A percentile compares a stretch with the other conserved stretches of the same genome.
Evolutionary conservation across 345 rosid genomes (phyloP).

Genomic region (Sonneratia caseolaris): DNA sequence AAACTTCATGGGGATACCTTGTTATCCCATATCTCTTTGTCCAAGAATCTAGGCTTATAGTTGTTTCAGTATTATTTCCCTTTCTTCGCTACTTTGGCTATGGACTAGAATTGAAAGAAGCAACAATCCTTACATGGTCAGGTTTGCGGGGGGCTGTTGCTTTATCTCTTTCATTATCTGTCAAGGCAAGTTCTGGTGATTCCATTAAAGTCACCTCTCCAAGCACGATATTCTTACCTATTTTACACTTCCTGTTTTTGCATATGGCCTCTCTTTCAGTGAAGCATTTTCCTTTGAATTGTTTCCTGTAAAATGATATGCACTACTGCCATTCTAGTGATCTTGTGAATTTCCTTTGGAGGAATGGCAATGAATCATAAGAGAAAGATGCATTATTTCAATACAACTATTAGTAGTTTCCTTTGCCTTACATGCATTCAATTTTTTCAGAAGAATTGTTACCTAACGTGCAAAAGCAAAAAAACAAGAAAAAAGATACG

Average conservation of each 20-base stretch:
- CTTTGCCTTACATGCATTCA: not conserved
- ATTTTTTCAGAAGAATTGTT: not conserved
- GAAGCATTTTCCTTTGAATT: not conserved
- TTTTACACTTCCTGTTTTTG: not conserved
- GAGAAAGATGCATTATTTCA: not conserved
- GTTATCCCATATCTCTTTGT: slow-evolving; percentile 62
- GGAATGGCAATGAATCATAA: not conserved
- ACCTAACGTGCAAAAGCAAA: not conserved
- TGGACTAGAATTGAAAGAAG: slow-evolving; percentile 95
- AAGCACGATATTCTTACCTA: not conserved
- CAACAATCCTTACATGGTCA: slow-evolving; percentile 71
- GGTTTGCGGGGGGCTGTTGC: slow-evolving; percentile 98
- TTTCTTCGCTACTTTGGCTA: slow-evolving; percentile 62
- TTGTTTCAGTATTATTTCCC: slow-evolving; percentile 61
- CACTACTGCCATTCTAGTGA: not conserved
- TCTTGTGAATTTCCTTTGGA: not conserved
- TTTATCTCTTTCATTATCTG: slow-evolving; percentile 74
- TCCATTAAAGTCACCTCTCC: slow-evolving; percentile 1
- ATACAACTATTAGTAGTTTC: not conserved
- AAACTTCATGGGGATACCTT: slow-evolving; percentile 68
- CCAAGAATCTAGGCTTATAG: slow-evolving; percentile 58
- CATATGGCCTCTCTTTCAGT: not conserved
- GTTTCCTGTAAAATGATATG: not conserved
- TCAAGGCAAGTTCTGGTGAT: slow-evolving; percentile 53
- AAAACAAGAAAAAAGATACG: no score